phyloP scores from a whole-genome alignment of 768 basidiomycete genomes.

The Boletus coccyginus region DNA sequence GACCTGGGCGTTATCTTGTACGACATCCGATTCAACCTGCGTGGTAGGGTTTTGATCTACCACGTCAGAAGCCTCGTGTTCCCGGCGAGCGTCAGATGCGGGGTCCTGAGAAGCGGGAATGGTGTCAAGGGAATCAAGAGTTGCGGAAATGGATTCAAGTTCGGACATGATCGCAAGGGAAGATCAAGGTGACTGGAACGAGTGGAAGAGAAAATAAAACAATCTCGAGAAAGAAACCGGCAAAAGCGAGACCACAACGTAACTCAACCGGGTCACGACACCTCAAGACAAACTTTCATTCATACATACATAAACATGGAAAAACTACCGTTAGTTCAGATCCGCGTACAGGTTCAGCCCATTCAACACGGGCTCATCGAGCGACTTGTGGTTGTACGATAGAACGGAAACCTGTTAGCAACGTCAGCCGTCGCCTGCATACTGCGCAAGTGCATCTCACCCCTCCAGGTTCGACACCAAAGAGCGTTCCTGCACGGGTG shows the following conservation, averaged over 20 bases:
- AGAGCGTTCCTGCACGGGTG: constrained; percentile 56
- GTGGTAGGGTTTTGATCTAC: constrained; percentile 27
- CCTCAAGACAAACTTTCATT: constrained; percentile 6
- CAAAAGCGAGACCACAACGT: constrained; percentile 14
- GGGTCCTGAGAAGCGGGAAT: constrained; percentile 19
- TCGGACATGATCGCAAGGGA: constrained; percentile 36
- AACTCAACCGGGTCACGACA: constrained; percentile 10
- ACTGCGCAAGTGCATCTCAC: constrained; percentile 38
- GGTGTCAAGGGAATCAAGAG: constrained; percentile 21
- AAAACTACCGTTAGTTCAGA: constrained; percentile 25
- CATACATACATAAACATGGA: constrained; percentile 24
- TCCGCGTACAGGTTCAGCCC: constrained; percentile 67
- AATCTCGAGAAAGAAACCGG: constrained; percentile 2
- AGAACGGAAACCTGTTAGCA: constrained; percentile 64
- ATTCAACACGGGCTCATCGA: constrained; percentile 75
- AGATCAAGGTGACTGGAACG: constrained; percentile 1
- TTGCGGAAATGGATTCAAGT: constrained; percentile 25
- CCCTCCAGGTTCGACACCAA: constrained; percentile 83
- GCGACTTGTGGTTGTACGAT: constrained; percentile 78
- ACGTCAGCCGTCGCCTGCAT: constrained; percentile 4
- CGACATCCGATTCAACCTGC: constrained; percentile 19
- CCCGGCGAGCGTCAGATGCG: constrained; percentile 27
- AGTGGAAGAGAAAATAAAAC: constrained; percentile 10
- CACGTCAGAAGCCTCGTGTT: constrained; percentile 40
- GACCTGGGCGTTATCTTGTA: constrained; percentile 16